Evolutionary conservation across 2,329 filamentous ascomycete genomes (phyloP).

Genomic region (Fusarium camptoceras): DNA sequence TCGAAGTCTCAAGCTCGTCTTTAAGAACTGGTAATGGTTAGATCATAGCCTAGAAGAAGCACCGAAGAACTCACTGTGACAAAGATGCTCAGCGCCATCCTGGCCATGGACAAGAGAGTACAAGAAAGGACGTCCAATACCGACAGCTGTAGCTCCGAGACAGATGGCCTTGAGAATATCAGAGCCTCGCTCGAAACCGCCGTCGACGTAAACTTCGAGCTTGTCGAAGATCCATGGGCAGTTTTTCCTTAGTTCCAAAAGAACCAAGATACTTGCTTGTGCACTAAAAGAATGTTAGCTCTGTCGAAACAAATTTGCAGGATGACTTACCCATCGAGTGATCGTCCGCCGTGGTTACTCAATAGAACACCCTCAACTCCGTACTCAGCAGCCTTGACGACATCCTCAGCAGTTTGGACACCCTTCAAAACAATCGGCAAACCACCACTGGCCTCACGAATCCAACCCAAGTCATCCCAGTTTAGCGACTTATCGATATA

Average conservation of each 20-base stretch:
- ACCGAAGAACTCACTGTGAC: constrained; percentile 60
- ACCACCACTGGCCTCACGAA: constrained; percentile 55
- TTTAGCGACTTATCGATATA: constrained; percentile 64
- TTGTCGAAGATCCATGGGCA: constrained; percentile 62
- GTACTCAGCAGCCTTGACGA: constrained; percentile 59
- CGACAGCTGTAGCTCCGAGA: constrained; percentile 65
- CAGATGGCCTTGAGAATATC: constrained; percentile 67
- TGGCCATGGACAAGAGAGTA: constrained; percentile 66
- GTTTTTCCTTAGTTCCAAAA: constrained; percentile 61
- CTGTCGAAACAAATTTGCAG: rapidly evolving
- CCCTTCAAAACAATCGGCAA: constrained; percentile 68
- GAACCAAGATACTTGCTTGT: constrained; percentile 60
- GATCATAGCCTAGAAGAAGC: rapidly evolving
- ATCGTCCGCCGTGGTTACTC: constrained; percentile 70
- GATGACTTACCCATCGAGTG: constrained; percentile 58
- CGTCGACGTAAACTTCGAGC: constrained; percentile 65
- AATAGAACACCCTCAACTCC: constrained; percentile 66
- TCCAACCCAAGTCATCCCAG: constrained; percentile 66
- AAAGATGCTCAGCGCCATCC: constrained; percentile 64
- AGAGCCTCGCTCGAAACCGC: constrained; percentile 64
- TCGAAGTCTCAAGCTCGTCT: constrained; percentile 49
- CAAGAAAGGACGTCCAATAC: constrained; percentile 64
- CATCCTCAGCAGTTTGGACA: constrained; percentile 67
- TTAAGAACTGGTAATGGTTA: constrained; percentile 37
- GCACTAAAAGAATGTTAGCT: constrained; percentile 36